Conservation (phyloP, 2,329 filamentous ascomycete species). For the Colletotrichum navitas region DNA sequence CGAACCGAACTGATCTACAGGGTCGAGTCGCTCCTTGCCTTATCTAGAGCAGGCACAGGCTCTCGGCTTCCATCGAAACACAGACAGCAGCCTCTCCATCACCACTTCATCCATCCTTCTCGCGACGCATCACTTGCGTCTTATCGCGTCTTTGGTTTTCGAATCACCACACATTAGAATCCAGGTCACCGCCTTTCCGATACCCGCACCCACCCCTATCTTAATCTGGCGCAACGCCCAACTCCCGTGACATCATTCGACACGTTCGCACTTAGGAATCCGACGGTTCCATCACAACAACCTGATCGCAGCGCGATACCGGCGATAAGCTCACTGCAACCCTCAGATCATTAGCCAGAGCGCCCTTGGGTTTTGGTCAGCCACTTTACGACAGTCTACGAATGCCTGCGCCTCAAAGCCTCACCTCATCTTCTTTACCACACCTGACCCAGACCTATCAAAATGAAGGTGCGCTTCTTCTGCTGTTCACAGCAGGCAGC, state of each 20-base stretch:
- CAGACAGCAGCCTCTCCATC: conserved; percentile 32
- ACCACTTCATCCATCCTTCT: conserved; percentile 11
- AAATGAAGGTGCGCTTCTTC: conserved; percentile 43
- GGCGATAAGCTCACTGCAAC: conserved; percentile 34
- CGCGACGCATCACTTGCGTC: conserved; percentile 27
- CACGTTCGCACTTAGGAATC: conserved; percentile 34
- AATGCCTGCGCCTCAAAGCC: conserved; percentile 22
- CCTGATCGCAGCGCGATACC: conserved; percentile 36
- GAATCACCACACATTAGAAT: conserved; percentile 3
- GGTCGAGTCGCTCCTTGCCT: conserved; percentile 40
- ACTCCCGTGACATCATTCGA: conserved; percentile 42
- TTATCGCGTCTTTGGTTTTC: conserved; percentile 17
- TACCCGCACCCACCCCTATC: conserved; percentile 19
- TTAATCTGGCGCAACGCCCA: conserved; percentile 37
- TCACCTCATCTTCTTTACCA: conserved; percentile 21
- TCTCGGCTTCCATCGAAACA: conserved; percentile 33
- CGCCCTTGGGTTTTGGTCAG: conserved; percentile 1
- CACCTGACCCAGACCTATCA: conserved; percentile 34
- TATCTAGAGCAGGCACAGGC: conserved; percentile 31
- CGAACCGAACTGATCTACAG: conserved; percentile 38
- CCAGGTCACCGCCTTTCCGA: conserved; percentile 33
- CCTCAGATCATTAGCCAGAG: conserved; percentile 3
- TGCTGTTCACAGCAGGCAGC: conserved; percentile 27
- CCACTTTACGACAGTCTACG: conserved; percentile 15
- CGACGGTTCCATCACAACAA: conserved; percentile 37